Evolutionary conservation across 805 yeast species (phyloP).

Genomic region (Saturnispora dispora): DNA sequence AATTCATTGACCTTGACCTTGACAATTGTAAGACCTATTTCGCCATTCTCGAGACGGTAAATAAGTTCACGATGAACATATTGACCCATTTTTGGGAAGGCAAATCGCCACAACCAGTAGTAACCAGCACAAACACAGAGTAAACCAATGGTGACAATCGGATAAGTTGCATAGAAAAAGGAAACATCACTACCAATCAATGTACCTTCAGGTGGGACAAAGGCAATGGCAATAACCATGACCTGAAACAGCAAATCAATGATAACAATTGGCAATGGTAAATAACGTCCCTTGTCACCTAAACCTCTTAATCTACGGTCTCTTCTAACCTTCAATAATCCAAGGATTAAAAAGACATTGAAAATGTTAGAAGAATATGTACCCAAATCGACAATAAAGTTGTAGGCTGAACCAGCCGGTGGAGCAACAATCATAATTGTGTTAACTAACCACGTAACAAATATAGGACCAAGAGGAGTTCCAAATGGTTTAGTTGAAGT

Average conservation of each 20-base stretch:
- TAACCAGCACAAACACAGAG: constrained; percentile 27
- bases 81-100: constrained; percentile 27
- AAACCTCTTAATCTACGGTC: constrained; percentile 28
- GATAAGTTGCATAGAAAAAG: constrained; percentile 35
- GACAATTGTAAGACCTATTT: constrained; percentile 31
- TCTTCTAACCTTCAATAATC: constrained; percentile 39
- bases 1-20: constrained; percentile 27
- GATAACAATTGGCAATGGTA: constrained; percentile 28
- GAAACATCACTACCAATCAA: constrained; percentile 34
- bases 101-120: constrained; percentile 30
- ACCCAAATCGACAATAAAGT: constrained; percentile 68
- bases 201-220: constrained; percentile 27
- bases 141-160: constrained; percentile 31
- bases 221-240: constrained; percentile 34
- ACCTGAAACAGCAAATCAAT: constrained; percentile 28
- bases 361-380: constrained; percentile 77
- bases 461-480: constrained; percentile 64
- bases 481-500: constrained; percentile 65
- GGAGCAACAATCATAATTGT: constrained; percentile 67
- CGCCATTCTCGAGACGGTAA: constrained; percentile 31
- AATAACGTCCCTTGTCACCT: constrained; percentile 27
- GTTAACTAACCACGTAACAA: constrained; percentile 72
- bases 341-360: constrained; percentile 55
- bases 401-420: constrained; percentile 83
- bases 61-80: constrained; percentile 28